A percentile compares a stretch with the other conserved stretches of the same genome.
phyloP scores from a whole-genome alignment of 108 stramenopile genomes.

The Pseudonitzschia pungens region DNA sequence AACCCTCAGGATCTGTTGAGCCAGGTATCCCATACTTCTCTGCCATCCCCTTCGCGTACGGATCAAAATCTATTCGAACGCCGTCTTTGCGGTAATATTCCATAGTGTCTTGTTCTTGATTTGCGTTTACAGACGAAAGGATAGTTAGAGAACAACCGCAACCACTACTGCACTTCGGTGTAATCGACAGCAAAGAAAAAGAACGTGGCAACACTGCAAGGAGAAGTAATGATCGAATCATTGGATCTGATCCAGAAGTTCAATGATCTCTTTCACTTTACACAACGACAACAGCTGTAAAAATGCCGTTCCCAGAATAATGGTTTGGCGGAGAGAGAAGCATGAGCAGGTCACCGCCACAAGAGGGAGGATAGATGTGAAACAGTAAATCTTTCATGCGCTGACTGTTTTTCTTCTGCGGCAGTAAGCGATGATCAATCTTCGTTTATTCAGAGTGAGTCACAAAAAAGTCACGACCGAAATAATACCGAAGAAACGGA shows the following conservation, averaged over 20 bases:
- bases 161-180: neutral
- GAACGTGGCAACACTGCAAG: constrained; percentile 1
- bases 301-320: too few relatives aligned
- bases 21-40: constrained; percentile 77
- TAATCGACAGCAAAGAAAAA: neutral
- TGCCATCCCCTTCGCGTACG: constrained; percentile 74
- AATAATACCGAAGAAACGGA: too few relatives aligned
- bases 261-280: neutral
- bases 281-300: too few relatives aligned
- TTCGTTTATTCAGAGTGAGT: too few relatives aligned
- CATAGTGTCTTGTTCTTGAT: constrained; percentile 3
- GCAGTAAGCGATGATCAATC: too few relatives aligned
- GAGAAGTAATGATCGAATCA: constrained; percentile 2
- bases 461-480: too few relatives aligned
- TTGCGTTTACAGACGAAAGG: constrained; percentile 9
- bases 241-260: neutral
- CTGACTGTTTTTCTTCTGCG: too few relatives aligned
- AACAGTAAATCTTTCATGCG: too few relatives aligned
- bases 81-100: constrained; percentile 66
- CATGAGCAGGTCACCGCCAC: too few relatives aligned
- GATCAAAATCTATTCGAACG: constrained; percentile 70
- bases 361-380: too few relatives aligned
- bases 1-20: constrained; percentile 70
- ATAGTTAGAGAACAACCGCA: neutral
- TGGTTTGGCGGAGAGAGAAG: too few relatives aligned